phyloP scores from a whole-genome alignment of 805 yeast species.

The Pichia californica region DNA sequence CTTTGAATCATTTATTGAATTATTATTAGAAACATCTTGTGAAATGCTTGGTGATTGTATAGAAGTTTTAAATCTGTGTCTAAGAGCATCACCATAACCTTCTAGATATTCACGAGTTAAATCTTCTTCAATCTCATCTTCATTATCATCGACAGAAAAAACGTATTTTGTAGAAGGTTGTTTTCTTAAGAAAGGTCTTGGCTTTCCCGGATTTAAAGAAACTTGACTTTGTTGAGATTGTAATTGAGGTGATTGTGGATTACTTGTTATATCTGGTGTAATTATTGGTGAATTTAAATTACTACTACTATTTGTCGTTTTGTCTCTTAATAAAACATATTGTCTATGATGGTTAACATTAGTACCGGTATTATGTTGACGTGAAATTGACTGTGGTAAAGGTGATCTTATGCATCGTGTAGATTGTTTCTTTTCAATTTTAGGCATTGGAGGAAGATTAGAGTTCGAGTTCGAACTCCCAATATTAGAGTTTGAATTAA shows the following conservation, averaged over 20 bases:
- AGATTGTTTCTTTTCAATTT: slow-evolving; percentile 10
- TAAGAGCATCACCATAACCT: slow-evolving; percentile 67
- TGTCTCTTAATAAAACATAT: slow-evolving; percentile 27
- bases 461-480: no score
- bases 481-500: no score
- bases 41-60: neutral
- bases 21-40: slow-evolving; percentile 16
- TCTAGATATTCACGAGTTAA: slow-evolving; percentile 56
- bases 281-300: slow-evolving; percentile 2
- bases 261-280: slow-evolving; percentile 14
- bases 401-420: slow-evolving; percentile 15
- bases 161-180: slow-evolving; percentile 33
- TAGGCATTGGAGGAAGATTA: no score
- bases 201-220: slow-evolving; percentile 8
- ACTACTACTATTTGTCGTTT: slow-evolving; percentile 6
- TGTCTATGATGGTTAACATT: slow-evolving; percentile 28
- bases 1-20: slow-evolving; percentile 15
- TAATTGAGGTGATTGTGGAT: slow-evolving; percentile 10
- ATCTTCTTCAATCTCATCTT: slow-evolving; percentile 61
- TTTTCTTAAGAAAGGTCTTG: slow-evolving; percentile 22
- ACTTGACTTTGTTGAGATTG: slow-evolving; percentile 9
- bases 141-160: slow-evolving; percentile 79
- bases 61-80: slow-evolving; percentile 30
- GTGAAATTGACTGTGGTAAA: slow-evolving; percentile 12
- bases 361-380: slow-evolving; percentile 14